Conservation (phyloP, 345 rosid species). For the Toxicodendron radicans region DNA sequence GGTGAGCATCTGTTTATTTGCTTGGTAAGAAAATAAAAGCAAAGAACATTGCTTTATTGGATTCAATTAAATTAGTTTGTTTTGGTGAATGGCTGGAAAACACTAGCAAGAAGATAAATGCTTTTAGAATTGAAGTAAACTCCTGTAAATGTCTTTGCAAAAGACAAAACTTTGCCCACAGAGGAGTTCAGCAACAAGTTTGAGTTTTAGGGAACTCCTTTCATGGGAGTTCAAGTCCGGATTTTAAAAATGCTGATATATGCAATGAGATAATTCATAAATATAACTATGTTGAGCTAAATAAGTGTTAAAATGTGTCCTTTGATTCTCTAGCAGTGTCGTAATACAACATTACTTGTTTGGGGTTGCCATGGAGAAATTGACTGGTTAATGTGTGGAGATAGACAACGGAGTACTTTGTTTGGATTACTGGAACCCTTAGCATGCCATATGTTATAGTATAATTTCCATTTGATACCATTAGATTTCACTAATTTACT, state of each 20-base stretch:
- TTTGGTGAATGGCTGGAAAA: background rate
- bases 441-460: no score
- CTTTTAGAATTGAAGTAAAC: no score
- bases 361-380: background rate
- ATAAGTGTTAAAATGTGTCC: background rate
- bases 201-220: no score
- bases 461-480: background rate
- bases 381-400: background rate
- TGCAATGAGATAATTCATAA: no score
- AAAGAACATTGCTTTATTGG: background rate
- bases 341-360: background rate
- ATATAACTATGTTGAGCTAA: no score
- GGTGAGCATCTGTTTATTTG: background rate
- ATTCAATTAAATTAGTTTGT: background rate
- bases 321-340: background rate
- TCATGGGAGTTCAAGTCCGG: no score
- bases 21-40: background rate
- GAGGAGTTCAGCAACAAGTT: no score
- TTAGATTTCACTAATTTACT: background rate
- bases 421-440: background rate
- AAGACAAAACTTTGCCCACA: no score
- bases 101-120: background rate
- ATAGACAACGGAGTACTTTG: background rate
- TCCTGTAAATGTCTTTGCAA: no score
- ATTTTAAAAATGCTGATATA: no score